Evolutionary conservation across 2,329 filamentous ascomycete genomes (phyloP).

Genomic region (Lasiodiplodia theobromae): DNA sequence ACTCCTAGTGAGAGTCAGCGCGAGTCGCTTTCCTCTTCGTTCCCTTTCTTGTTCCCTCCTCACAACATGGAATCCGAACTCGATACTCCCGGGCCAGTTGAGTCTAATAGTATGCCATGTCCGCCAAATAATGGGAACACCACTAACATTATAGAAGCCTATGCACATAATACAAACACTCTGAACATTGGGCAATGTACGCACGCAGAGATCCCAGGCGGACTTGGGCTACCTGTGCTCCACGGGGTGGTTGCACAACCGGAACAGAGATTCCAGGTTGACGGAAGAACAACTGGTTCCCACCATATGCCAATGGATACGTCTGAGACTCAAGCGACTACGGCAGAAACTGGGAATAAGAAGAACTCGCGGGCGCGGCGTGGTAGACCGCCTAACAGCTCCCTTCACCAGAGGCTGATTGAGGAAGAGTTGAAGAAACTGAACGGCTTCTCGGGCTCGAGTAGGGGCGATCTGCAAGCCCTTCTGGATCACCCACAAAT

Average conservation of each 20-base stretch:
- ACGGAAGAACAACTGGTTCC: not conserved
- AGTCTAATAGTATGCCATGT: not conserved
- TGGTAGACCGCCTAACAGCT: not conserved
- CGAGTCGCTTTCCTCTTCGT: not conserved
- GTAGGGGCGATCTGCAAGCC: not conserved
- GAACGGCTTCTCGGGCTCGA: not conserved
- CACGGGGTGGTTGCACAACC: not conserved
- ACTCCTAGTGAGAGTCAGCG: not conserved
- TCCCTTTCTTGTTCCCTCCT: not conserved
- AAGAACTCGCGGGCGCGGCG: not conserved
- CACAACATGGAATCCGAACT: not conserved
- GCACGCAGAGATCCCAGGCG: not conserved
- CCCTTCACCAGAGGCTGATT: not conserved
- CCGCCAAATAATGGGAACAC: not conserved
- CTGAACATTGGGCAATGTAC: not conserved
- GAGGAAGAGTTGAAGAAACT: not conserved
- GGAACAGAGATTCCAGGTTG: not conserved
- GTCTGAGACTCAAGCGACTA: not conserved
- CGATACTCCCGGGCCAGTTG: not conserved
- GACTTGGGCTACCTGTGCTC: not conserved
- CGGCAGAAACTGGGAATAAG: not conserved
- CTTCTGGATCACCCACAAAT: not conserved
- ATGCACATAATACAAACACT: not conserved
- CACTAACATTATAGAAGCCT: not conserved
- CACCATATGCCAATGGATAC: not conserved